Percentiles rank a stretch among this genome's conserved stretches.
Conservation (phyloP, 805 yeast genomes). For the Grigorovia humatica region DNA sequence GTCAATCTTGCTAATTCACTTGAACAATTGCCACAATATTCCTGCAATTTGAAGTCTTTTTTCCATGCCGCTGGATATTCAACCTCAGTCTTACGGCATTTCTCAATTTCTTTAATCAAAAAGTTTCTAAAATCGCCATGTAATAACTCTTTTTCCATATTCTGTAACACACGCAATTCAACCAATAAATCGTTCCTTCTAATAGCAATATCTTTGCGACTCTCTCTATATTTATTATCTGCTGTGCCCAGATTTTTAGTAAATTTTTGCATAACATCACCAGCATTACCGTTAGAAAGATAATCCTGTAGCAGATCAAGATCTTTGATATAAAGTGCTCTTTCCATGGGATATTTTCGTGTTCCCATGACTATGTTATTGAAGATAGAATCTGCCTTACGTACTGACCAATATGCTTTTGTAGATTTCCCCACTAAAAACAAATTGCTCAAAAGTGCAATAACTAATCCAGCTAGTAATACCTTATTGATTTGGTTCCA, state of each 20-base stretch:
- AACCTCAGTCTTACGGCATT: slow-evolving; percentile 39
- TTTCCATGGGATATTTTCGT: slow-evolving; percentile 33
- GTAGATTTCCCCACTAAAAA: slow-evolving; percentile 43
- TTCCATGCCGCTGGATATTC: slow-evolving; percentile 19
- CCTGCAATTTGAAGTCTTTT: slow-evolving; percentile 17
- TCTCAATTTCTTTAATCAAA: slow-evolving; percentile 47
- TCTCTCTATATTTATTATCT: slow-evolving; percentile 19
- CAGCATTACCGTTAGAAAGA: slow-evolving; percentile 25
- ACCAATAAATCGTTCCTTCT: slow-evolving; percentile 65
- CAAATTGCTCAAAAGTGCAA: slow-evolving; percentile 43
- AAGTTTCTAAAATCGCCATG: slow-evolving; percentile 62
- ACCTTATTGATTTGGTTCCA: slow-evolving; percentile 27
- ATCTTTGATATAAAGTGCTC: slow-evolving; percentile 57
- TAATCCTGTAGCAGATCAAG: slow-evolving; percentile 34
- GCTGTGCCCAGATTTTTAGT: slow-evolving; percentile 6
- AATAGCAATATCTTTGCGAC: slow-evolving; percentile 46
- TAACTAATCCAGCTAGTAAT: slow-evolving; percentile 31
- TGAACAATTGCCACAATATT: slow-evolving; percentile 28
- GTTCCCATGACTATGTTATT: slow-evolving; percentile 22
- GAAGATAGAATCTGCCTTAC: slow-evolving; percentile 32
- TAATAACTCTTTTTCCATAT: slow-evolving; percentile 52
- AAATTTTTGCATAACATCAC: slow-evolving; percentile 29
- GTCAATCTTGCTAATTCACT: slow-evolving; percentile 21
- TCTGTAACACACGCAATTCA: slow-evolving; percentile 53
- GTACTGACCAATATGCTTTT: slow-evolving; percentile 48